Base-by-base conservation (phyloP, 208 protist genomes). In the Leishmania amazonensis region DNA sequence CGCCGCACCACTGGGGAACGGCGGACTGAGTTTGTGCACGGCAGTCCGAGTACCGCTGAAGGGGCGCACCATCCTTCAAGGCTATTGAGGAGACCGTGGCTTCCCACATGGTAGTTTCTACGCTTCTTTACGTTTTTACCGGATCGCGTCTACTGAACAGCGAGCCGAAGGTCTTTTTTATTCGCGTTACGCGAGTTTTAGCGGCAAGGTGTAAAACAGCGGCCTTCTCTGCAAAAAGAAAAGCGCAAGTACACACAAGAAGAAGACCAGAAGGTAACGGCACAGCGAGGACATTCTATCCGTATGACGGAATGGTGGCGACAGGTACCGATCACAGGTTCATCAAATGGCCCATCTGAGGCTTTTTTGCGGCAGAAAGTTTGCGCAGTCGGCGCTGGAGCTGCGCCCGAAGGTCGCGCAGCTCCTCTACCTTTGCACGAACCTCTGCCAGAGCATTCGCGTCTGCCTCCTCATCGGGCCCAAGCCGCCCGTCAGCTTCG, bases 351-450 rank as follows among this genome's bases (percentile, higher is more conserved):
- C 42, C 4, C 17, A 2, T 71, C 54, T 71, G 1, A 5, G 1
- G 40, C 42, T 42, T 17, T 17, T 24, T 31, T 38, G 75, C 42
- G 19, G 60, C 21, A 15, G 67, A 35, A n/a, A 81, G 72, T 72
- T 71, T 78, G 11, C 54, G 35, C 4, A 85, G 70, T 45, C 80
- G 76, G 24, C 78, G 78, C 47, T 79, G 72, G 54, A 85, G 65
- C n/a, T 80, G 77, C 38, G 78, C 62, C 0, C 73, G 79, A 58
- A 93, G 83, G 15, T 71, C 68, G 47, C 85, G 62, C 47, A 91
- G 75, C 75, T 91, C 86, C 21, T 75, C 76, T 74, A 82, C 81
- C 76, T 88, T 88, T n/a, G 81, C 81, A 53, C 45, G 54, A 57
- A 86, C 38, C n/a, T 47, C 51, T 35, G 64, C 76, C 28, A 87